Evolutionary conservation across 2,329 filamentous ascomycete species (phyloP).

Genomic region (Lachnellula arida): DNA sequence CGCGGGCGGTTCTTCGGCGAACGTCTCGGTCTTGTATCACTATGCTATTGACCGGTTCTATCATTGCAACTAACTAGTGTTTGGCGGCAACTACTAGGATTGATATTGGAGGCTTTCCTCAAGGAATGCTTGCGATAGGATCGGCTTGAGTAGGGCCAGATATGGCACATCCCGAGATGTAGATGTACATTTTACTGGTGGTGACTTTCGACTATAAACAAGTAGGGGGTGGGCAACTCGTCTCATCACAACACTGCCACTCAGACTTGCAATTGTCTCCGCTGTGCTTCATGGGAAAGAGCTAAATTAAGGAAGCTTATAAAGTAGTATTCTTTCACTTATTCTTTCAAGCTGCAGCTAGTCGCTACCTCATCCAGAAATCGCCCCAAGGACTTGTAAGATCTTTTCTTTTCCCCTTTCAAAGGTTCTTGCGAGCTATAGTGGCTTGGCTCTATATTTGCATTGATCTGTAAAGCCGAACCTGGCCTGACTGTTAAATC

Average conservation of each 20-base stretch:
- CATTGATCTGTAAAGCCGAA: not conserved
- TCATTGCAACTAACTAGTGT: slow-evolving; percentile 1
- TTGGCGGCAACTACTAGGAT: not conserved
- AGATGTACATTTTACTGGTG: not conserved
- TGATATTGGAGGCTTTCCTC: not conserved
- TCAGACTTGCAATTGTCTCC: not conserved
- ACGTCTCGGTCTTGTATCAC: not conserved
- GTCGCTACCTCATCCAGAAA: not conserved
- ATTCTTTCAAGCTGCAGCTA: no score
- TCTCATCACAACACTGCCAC: not conserved
- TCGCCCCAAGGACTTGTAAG: not conserved
- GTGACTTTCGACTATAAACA: not conserved
- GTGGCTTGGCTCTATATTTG: not conserved
- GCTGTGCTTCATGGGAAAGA: not conserved
- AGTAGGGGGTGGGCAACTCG: not conserved
- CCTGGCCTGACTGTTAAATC: no score
- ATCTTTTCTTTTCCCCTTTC: not conserved
- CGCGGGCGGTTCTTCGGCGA: not conserved
- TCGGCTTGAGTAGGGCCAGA: not conserved
- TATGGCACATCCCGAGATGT: not conserved
- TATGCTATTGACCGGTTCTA: slow-evolving; percentile 1
- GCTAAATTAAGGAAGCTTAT: not conserved
- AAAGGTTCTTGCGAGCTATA: not conserved
- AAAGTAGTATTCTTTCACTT: not conserved
- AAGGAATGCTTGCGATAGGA: not conserved